Evolutionary conservation across 2,329 filamentous ascomycete species (phyloP).

Genomic region (Neocatenulostroma microsporum): DNA sequence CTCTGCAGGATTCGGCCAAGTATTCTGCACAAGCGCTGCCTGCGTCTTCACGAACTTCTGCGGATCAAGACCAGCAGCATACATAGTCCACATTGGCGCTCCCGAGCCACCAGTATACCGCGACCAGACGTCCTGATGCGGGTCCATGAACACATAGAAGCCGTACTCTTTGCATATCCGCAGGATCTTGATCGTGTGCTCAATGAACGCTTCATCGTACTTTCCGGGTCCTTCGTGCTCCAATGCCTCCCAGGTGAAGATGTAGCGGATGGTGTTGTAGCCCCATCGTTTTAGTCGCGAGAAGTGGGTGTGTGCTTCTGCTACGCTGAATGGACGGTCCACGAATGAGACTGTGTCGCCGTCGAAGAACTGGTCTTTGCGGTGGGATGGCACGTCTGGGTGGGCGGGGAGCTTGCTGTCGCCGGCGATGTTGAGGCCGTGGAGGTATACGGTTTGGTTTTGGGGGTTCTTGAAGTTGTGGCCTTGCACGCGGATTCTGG

Average conservation of each 20-base stretch:
- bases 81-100: conserved; percentile 95
- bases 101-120: conserved; percentile 89
- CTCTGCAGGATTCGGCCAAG: conserved; percentile 70
- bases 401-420: conserved; percentile 82
- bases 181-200: conserved; percentile 79
- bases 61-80: conserved; percentile 87
- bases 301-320: conserved; percentile 82
- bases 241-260: conserved; percentile 99
- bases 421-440: conserved; percentile 88
- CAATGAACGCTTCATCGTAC: conserved; percentile 91
- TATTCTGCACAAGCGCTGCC: conserved; percentile 91
- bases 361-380: conserved; percentile 75
- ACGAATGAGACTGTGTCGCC: conserved; percentile 88
- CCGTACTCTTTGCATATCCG: conserved; percentile 80
- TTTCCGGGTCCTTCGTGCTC: conserved; percentile 82
- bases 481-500: conserved; percentile 74
- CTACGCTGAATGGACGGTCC: conserved; percentile 70
- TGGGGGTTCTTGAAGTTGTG: conserved; percentile 72
- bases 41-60: conserved; percentile 76
- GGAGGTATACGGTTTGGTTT: conserved; percentile 69
- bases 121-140: conserved; percentile 98
- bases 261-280: conserved; percentile 92
- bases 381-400: conserved; percentile 74
- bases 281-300: conserved; percentile 77
- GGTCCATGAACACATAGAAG: conserved; percentile 97